A percentile compares a stretch with the other conserved stretches of the same genome.
Evolutionary conservation across 192 early-diverging fungal genomes (phyloP).

Genomic region (Coemansia sp.): DNA sequence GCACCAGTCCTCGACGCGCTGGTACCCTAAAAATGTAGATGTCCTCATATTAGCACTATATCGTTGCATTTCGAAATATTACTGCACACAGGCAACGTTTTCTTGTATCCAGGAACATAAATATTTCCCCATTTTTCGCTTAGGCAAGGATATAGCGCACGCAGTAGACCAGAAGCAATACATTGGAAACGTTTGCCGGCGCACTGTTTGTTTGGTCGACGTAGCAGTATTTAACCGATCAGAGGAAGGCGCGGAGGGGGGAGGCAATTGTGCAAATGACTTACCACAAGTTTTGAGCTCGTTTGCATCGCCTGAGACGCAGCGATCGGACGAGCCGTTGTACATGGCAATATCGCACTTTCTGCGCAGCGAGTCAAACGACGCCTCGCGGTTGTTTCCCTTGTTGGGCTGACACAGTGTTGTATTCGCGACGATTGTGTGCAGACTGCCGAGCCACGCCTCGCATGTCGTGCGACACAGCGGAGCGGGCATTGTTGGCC

Average conservation of each 20-base stretch:
- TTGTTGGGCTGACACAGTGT: constrained; percentile 38
- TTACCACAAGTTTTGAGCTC: constrained; percentile 54
- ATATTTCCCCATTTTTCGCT: too few relatives aligned
- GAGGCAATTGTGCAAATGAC: constrained; percentile 1
- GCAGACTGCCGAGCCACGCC: constrained; percentile 42
- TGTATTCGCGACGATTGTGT: constrained; percentile 30
- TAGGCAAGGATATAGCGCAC: background rate
- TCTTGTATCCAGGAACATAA: background rate
- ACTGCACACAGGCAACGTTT: background rate
- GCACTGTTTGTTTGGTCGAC: background rate
- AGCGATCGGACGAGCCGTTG: constrained; percentile 29
- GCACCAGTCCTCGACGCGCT: constrained; percentile 54
- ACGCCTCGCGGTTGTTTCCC: constrained; percentile 43
- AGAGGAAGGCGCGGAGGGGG: background rate
- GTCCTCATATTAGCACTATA: constrained; percentile 9
- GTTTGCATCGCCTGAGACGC: constrained; percentile 44
- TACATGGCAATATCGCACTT: constrained; percentile 35
- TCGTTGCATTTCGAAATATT: background rate
- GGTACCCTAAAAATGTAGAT: constrained; percentile 20
- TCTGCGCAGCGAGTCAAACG: constrained; percentile 35
- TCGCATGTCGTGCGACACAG: constrained; percentile 47
- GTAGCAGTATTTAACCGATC: background rate
- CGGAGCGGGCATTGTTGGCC: constrained; percentile 21
- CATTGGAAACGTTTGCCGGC: background rate
- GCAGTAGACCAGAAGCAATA: background rate